These are phyloP conservation scores for Phoma sp. DNA, from an alignment of 2,329 filamentous ascomycete species.

Conservation along the genomic window DNA sequence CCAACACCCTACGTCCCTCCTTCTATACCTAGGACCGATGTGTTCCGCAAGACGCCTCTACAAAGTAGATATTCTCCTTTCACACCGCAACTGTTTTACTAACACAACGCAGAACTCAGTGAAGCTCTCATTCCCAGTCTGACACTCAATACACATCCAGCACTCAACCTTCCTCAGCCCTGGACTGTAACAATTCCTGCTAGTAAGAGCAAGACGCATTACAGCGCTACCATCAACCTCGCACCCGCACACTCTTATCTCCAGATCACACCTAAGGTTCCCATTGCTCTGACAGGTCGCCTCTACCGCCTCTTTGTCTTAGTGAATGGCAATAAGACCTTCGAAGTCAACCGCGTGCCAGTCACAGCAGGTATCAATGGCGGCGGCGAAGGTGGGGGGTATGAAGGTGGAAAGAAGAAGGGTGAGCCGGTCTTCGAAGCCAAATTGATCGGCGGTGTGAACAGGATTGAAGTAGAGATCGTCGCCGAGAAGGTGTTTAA, in stretches of 20 bases:
- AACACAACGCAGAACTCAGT: conserved; percentile 35
- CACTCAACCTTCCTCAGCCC: conserved; percentile 65
- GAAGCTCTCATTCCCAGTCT: conserved; percentile 73
- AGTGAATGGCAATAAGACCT: conserved; percentile 67
- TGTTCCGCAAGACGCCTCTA: conserved; percentile 42
- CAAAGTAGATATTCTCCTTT: conserved; percentile 53
- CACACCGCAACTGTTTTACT: conserved; percentile 16
- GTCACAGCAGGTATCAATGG: conserved; percentile 46
- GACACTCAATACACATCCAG: conserved; percentile 71
- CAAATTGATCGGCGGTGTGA: conserved; percentile 72
- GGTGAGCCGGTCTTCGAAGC: conserved; percentile 76
- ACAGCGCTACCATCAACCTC: conserved; percentile 74
- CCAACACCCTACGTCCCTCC: conserved; percentile 39
- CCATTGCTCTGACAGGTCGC: conserved; percentile 67
- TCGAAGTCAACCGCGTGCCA: conserved; percentile 64
- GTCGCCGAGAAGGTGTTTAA: conserved; percentile 65
- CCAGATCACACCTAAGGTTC: conserved; percentile 71
- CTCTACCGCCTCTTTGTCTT: conserved; percentile 79
- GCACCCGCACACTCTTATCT: conserved; percentile 71
- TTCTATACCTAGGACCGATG: conserved; percentile 37
- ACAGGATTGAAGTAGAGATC: conserved; percentile 78
- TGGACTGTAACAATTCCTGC: conserved; percentile 70
- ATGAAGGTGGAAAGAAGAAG: conserved; percentile 50
- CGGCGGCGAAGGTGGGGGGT: conserved; percentile 24
- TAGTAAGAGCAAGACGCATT: conserved; percentile 68